These are phyloP conservation scores for Vigna radiata DNA, from an alignment of 306 rosid species.

Conservation along the genomic window DNA sequence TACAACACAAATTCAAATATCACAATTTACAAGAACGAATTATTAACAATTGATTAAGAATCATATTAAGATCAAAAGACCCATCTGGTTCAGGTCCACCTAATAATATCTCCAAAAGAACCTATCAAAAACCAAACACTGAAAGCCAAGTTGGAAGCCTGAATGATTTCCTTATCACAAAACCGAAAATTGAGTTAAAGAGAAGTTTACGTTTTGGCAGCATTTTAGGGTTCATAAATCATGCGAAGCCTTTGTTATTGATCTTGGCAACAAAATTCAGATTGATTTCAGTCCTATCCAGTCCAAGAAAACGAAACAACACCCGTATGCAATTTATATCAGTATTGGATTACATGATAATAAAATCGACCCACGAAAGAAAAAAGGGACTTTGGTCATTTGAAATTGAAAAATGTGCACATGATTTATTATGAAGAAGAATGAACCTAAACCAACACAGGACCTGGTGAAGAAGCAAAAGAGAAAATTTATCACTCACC, in stretches of 20 bases:
- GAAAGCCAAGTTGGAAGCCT: not conserved
- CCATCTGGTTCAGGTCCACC: too few relatives aligned
- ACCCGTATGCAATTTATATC: not conserved
- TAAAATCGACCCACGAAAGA: not conserved
- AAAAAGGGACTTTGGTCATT: not conserved
- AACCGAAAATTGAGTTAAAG: too few relatives aligned
- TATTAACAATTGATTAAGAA: not conserved
- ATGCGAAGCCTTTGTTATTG: not conserved
- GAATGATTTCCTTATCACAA: not conserved
- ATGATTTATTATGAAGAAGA: not conserved
- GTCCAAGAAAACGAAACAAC: constrained; percentile 18
- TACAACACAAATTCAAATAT: not conserved
- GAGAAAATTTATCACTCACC: not conserved
- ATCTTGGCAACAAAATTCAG: not conserved
- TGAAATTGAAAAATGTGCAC: not conserved
- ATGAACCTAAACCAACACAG: not conserved
- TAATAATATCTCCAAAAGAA: not conserved
- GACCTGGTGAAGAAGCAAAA: not conserved
- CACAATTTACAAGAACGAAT: not conserved
- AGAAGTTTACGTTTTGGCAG: too few relatives aligned
- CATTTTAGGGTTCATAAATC: too few relatives aligned
- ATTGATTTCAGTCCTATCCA: not conserved
- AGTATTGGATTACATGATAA: not conserved
- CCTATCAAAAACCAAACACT: not conserved
- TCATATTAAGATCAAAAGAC: not conserved